Percentiles rank a stretch among this genome's conserved stretches.
phyloP scores from a whole-genome alignment of 805 yeast genomes.

The Torulaspora franciscae region DNA sequence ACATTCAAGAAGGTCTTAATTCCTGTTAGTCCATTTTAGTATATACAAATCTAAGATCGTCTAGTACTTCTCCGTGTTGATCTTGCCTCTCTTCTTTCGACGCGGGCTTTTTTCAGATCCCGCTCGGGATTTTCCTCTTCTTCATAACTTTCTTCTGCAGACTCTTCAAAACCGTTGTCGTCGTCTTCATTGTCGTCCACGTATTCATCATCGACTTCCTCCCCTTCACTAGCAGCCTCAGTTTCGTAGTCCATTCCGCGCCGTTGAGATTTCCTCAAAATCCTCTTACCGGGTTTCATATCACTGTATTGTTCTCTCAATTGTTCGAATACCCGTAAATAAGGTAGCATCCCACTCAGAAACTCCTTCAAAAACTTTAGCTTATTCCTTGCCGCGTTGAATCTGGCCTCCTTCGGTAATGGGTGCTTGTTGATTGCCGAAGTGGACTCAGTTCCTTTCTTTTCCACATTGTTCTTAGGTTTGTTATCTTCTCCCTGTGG shows the following conservation, averaged over 20 bases:
- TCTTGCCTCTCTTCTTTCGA: slow-evolving; percentile 11
- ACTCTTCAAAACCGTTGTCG: slow-evolving; percentile 12
- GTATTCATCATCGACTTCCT: slow-evolving; percentile 16
- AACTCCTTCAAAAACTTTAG: slow-evolving; percentile 20
- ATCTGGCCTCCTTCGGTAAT: slow-evolving; percentile 24
- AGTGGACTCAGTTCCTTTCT: slow-evolving; percentile 1
- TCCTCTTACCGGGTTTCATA: slow-evolving; percentile 28
- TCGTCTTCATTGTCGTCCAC: slow-evolving; percentile 18
- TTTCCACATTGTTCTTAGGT: slow-evolving; percentile 1
- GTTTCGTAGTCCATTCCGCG: slow-evolving; percentile 19
- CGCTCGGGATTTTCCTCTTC: slow-evolving; percentile 12
- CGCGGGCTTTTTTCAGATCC: slow-evolving; percentile 15
- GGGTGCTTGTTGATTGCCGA: slow-evolving; percentile 20
- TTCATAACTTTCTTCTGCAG: slow-evolving; percentile 14
- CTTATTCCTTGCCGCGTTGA: slow-evolving; percentile 23
- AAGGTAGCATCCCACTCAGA: slow-evolving; percentile 22
- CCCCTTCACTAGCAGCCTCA: slow-evolving; percentile 15
- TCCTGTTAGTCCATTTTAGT: no score
- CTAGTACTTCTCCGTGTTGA: slow-evolving; percentile 11
- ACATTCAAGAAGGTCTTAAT: no score
- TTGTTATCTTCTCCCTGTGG: slow-evolving; percentile 1
- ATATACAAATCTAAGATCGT: slow-evolving; percentile 2
- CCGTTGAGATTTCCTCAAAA: slow-evolving; percentile 30
- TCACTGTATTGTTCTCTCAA: slow-evolving; percentile 54
- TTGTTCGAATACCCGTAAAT: slow-evolving; percentile 61